Evolutionary conservation across 75 land plant species (phyloP), one percentile per base, ranked within the genome.

Genomic region (Pseudotsuga menziesii): DNA sequence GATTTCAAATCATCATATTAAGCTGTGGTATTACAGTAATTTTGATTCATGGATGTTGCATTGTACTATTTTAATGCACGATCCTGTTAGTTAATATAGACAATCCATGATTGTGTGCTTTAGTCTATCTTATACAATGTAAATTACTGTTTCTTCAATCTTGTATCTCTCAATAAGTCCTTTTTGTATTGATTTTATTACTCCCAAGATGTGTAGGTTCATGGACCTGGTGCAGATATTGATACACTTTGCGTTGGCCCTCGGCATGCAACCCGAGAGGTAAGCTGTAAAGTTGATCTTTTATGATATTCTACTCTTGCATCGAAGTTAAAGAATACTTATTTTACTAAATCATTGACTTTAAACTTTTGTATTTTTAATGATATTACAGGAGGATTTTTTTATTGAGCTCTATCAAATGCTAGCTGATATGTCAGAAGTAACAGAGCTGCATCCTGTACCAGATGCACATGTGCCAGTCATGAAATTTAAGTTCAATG

Each of bases 381-480:
- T 56, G 58, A 20, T 52, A 13, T 16, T 88, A 74, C 81, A 95
- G 98, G 99, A 92, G 74, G 99, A 94, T 61, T 96, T 96, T 58
- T 96, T 96, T 76, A 82, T 83, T 58, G 99, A 87, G 77, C 89
- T 96, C 55, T 86, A 90, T 77, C 80, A 72, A 59, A 92, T 96
- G 88, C 82, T 96, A 16, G 79, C 81, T 55, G 90, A 88, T 78
- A 92, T 92, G 98, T 84, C 91, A 41, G 97, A 94, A 78, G 99
- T 96, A 58, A 82, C 89, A 55, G 99, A 96, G 78, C 83, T 94
- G 73, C 97, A 94, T 77, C 93, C 97, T 78, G 95, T 96, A 29
- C 97, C 97, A 75, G 98, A 94, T 86, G 98, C 97, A 58, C 92
- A 96, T 87, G 98, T 96, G 4, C 99, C 97, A 15, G 94, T 96